Base-by-base conservation (phyloP, 2,329 filamentous ascomycete genomes). In the Nigrospora osmanthi region DNA sequence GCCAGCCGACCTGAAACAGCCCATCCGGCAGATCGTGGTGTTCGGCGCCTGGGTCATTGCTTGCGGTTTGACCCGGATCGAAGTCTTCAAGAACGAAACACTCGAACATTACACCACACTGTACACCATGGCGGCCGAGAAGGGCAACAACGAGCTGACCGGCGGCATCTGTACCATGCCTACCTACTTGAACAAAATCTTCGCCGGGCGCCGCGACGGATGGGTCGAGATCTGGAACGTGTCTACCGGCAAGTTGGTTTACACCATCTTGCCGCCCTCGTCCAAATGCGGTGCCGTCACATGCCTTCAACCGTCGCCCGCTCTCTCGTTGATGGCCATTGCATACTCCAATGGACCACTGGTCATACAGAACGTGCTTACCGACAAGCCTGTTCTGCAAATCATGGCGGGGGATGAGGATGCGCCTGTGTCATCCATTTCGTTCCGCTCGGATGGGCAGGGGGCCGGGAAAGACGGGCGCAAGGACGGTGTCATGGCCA, bases 221-320 rank as follows among this genome's bases (percentile, higher is more conserved):
- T 85, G 83, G 63, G 83, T 96, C 10, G 93, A 98, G 60, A 95
- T 98, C 42, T 98, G 93, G 91, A 98, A 98, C 60, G 72, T 98
- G 49, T 94, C 86, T 60, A 95, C 88, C 4, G 90, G 80, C 40
- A 95, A 94, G 63, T 74, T 96, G 44, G 80, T 98, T 28, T 94
- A 96, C 64, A 94, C 89, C 2, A 83, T 98, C 42, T 70, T 93
- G 13, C 87, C 93, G 1, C 83, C 87, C 0, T 77, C 78, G 10
- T 72, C 83, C 3, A 75, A 82, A 43, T 84, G 80, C 54, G 91
- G 90, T 39, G 75, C 85, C 13, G 87, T 97, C n/a, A 94, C 88
- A 6, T 89, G 89, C 36, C 71, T 98, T 42, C 81, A 95, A 53
- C 84, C 91, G 0, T 85, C 87, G 1, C 87, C 91, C 1, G 89